Percentiles rank a stretch among this genome's conserved stretches.
These are phyloP conservation scores for Parastagonospora nodorum DNA, from an alignment of 2,329 filamentous ascomycete genomes.

Conservation along the genomic window DNA sequence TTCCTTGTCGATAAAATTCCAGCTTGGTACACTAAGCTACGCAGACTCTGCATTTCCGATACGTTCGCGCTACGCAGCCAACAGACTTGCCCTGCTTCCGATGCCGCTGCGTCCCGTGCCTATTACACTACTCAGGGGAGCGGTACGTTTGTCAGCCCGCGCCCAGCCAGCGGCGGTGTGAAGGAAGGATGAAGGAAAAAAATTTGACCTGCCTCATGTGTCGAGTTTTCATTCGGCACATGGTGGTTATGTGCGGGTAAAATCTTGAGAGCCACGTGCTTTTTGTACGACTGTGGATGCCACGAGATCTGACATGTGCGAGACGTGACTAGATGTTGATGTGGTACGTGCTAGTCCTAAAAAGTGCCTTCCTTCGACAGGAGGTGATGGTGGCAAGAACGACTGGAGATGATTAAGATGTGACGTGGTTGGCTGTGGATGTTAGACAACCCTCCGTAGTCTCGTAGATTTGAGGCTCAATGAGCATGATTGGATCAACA, in stretches of 20 bases:
- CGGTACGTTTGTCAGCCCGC: neutral
- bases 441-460: too few species aligned
- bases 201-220: neutral
- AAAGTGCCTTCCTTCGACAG: too few species aligned
- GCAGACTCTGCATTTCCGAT: too few species aligned
- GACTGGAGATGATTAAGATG: slow-evolving; percentile 1
- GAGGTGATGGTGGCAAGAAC: neutral
- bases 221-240: neutral
- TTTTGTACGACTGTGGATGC: neutral
- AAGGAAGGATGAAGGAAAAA: neutral
- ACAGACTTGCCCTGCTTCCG: neutral
- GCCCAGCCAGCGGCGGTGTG: neutral
- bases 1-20: too few species aligned
- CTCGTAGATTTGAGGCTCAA: slow-evolving; percentile 2
- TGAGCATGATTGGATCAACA: neutral
- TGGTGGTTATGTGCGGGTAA: neutral
- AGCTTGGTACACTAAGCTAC: neutral
- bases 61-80: too few species aligned
- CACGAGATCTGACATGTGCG: neutral
- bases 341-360: neutral
- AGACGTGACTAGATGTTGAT: neutral
- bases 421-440: neutral
- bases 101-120: neutral
- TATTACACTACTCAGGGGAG: neutral
- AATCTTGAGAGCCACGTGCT: neutral